Conservation (phyloP, 768 basidiomycete genomes). For the Suillus hirtellus region DNA sequence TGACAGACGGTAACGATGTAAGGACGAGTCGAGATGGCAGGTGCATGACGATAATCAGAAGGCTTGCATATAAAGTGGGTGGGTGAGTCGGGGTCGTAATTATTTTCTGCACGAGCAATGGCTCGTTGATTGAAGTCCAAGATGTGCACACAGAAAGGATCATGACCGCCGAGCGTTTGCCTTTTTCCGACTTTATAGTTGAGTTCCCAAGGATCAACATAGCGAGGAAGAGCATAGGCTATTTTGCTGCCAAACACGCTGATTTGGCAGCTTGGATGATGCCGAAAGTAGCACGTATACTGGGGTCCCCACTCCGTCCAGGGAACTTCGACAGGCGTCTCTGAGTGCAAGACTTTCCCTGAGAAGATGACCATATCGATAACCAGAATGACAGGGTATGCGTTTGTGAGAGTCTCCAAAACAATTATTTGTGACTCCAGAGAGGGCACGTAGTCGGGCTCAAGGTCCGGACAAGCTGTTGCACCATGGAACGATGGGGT, state of each 20-base stretch:
- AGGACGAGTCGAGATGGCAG: not conserved
- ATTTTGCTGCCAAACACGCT: not conserved
- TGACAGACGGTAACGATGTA: not conserved
- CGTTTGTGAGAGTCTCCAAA: not conserved
- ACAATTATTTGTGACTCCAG: not conserved
- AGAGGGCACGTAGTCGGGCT: not conserved
- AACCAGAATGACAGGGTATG: not conserved
- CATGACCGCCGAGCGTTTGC: too few species aligned
- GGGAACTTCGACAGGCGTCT: not conserved
- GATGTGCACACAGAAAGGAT: not conserved
- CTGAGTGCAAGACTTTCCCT: not conserved
- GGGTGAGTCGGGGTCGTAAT: not conserved
- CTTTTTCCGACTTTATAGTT: not conserved
- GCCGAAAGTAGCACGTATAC: not conserved
- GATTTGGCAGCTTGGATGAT: not conserved
- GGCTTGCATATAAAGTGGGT: not conserved
- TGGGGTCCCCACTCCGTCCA: not conserved
- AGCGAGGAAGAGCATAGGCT: not conserved
- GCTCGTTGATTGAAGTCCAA: not conserved
- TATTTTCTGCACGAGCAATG: not conserved
- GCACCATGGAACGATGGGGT: not conserved
- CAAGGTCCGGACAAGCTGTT: not conserved
- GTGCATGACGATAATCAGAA: not conserved
- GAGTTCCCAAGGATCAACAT: not conserved
- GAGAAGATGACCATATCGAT: slow-evolving; percentile 5